Evolutionary conservation across 2,329 filamentous ascomycete species (phyloP).

Genomic region (Botrytis byssoidea): DNA sequence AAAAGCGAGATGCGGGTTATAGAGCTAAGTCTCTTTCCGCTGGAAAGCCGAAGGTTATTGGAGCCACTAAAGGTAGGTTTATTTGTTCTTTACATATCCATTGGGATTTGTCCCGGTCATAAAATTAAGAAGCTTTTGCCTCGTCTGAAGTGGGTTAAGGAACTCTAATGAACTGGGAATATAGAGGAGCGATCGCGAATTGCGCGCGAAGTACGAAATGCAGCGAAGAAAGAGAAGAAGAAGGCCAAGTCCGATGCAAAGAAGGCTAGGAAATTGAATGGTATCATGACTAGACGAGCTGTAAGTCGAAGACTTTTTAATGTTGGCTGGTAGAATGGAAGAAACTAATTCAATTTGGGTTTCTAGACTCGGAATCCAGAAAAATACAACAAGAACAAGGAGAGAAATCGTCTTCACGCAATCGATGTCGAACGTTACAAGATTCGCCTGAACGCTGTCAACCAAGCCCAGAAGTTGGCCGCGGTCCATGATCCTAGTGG

Average conservation of each 20-base stretch:
- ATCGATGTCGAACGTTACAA: conserved; percentile 38
- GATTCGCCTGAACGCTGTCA: conserved; percentile 37
- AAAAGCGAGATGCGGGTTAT: conserved; percentile 9
- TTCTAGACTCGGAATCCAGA: conserved; percentile 38
- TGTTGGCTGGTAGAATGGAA: neutral
- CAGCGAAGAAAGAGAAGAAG: conserved; percentile 34
- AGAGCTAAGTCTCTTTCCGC: neutral
- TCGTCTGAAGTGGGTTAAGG: neutral
- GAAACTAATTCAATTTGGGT: conserved; percentile 3
- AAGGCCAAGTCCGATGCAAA: conserved; percentile 35
- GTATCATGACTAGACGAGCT: conserved; percentile 29
- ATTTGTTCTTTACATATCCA: neutral
- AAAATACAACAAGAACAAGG: conserved; percentile 40
- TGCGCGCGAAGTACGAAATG: conserved; percentile 27
- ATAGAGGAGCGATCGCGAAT: conserved; percentile 33
- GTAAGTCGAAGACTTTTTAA: conserved; percentile 19
- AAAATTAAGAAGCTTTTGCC: no score
- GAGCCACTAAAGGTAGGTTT: conserved; percentile 22
- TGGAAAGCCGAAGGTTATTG: conserved; percentile 17
- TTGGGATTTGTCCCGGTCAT: neutral
- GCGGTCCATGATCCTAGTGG: conserved; percentile 38
- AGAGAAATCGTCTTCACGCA: conserved; percentile 37
- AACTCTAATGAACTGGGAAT: neutral
- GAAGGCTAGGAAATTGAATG: conserved; percentile 32
- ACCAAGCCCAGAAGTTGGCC: conserved; percentile 37